These are phyloP conservation scores for Rhytidiadelphus loreus DNA, from an alignment of 225 moss, liverwort and hornwort genomes.

Conservation along the genomic window DNA sequence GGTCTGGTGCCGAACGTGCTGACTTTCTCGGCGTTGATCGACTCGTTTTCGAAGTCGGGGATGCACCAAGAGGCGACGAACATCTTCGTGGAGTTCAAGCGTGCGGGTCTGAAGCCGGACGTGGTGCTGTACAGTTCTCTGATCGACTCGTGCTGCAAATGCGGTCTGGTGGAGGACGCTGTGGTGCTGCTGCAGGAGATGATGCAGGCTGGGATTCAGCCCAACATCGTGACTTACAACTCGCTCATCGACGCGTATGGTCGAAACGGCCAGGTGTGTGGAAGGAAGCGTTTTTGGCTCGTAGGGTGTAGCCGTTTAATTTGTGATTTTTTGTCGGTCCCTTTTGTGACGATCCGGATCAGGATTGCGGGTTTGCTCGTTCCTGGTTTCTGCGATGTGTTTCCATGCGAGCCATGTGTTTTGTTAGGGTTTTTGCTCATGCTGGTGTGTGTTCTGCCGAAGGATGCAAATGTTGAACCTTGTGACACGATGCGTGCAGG, in stretches of 20 bases:
- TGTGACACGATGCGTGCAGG: neutral
- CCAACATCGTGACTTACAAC: conserved; percentile 96
- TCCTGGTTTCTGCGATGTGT: neutral
- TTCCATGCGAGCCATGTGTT: too few relatives aligned
- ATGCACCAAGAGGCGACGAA: conserved; percentile 74
- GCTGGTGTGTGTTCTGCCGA: neutral
- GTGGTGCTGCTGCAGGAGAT: conserved; percentile 83
- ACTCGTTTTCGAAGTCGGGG: conserved; percentile 87
- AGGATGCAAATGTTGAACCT: neutral
- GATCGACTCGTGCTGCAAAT: conserved; percentile 89
- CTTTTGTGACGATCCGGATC: neutral
- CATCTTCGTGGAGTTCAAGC: conserved; percentile 72
- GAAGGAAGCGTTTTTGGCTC: too few relatives aligned
- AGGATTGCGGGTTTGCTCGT: neutral
- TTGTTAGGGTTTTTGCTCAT: neutral
- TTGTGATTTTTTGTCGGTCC: neutral
- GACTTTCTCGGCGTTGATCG: conserved; percentile 85
- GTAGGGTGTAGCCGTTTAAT: neutral
- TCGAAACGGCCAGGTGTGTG: conserved; percentile 64
- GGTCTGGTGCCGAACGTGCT: conserved; percentile 82
- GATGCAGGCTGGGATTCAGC: conserved; percentile 90
- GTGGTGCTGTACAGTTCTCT: conserved; percentile 91
- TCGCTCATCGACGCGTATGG: conserved; percentile 95
- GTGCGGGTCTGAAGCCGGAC: conserved; percentile 85
- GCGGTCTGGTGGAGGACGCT: conserved; percentile 81